Base-by-base conservation (phyloP, 345 rosid species). In the Populus nigra region DNA sequence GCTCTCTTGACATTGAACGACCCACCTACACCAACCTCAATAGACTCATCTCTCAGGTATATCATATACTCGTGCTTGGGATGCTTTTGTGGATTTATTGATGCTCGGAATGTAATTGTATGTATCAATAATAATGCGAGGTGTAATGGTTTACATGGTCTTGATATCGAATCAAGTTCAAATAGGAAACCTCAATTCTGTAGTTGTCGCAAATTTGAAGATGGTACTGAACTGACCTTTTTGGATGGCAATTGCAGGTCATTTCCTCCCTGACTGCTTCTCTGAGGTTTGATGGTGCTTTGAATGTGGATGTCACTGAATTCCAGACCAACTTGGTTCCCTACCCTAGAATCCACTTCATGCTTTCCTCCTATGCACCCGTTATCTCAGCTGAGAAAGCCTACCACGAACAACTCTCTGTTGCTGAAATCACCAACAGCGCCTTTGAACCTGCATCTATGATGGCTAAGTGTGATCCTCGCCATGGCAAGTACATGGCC, bases 391-490 rank as follows among this genome's bases (percentile, higher is more conserved):
- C 82, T 11, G 82, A 79, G 78, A 79, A 79, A 68, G 82, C 82
- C 2, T 79, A 79, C 65, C 82, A 79, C 63, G 82, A 79, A 36
- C 82, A 79, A 31, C 82, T 79, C 36, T 74, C 82, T 23, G 82
- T 79, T 0, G 74, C 82, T 47, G 82, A 79, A 38, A 79, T 79
- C 67, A 79, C 82, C 72, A 79, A 79, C 75, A 79, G 78, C 49
- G 82, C 82, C 13, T 79, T 79, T 49, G 82, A 79, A 71, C 82
- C 82, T 2, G 75, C 82, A 69, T 79, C 82, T 22, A 79, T 79
- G 82, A 79, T 79, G 82, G 82, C 82, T 20, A 79, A 74, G 57
- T 79, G 82, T 36, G 82, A 79, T 63, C 82, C 82, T 47, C 82
- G 82, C 35, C 82, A 79, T 70, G 82, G 82, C 17, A 79, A 79